These are phyloP conservation scores for Biscutella laevigata DNA, from an alignment of 441 rosid species.

Conservation along the genomic window DNA sequence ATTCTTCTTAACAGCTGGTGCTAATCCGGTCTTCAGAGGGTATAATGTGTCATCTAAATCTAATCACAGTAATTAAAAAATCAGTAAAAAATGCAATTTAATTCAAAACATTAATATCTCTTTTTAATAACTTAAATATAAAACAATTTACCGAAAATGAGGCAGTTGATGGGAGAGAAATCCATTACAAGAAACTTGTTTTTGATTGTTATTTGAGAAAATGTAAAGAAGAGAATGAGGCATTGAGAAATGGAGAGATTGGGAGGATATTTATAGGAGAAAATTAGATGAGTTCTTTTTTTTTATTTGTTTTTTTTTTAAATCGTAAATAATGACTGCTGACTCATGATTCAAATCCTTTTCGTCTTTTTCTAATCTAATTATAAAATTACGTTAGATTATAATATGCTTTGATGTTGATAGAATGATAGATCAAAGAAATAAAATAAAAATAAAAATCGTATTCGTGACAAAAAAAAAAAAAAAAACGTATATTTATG, in stretches of 20 bases:
- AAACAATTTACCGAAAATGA: constrained; percentile 51
- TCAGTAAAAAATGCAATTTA: background rate
- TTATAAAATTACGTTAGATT: background rate
- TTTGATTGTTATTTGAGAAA: background rate
- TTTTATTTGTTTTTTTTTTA: background rate
- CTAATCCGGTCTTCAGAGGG: constrained; percentile 54
- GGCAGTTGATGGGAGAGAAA: constrained; percentile 43
- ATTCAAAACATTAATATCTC: background rate
- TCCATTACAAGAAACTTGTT: constrained; percentile 30
- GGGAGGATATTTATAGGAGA: constrained; percentile 24
- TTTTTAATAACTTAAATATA: too few relatives aligned
- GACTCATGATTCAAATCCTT: constrained; percentile 36
- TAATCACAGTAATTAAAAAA: constrained; percentile 11
- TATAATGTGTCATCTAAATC: constrained; percentile 93
- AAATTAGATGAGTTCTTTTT: background rate
- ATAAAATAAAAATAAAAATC: too few relatives aligned
- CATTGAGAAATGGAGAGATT: background rate
- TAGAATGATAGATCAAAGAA: constrained; percentile 10
- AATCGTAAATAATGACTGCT: constrained; percentile 26
- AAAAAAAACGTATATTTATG: too few relatives aligned
- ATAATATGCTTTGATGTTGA: constrained; percentile 1
- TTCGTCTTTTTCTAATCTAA: constrained; percentile 2
- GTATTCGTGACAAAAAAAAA: too few relatives aligned
- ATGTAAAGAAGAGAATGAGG: background rate
- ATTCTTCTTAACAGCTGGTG: constrained; percentile 53